A percentile compares a stretch with the other conserved stretches of the same genome.
Evolutionary conservation across 345 rosid genomes (phyloP).

Genomic region (Passiflora organensis): DNA sequence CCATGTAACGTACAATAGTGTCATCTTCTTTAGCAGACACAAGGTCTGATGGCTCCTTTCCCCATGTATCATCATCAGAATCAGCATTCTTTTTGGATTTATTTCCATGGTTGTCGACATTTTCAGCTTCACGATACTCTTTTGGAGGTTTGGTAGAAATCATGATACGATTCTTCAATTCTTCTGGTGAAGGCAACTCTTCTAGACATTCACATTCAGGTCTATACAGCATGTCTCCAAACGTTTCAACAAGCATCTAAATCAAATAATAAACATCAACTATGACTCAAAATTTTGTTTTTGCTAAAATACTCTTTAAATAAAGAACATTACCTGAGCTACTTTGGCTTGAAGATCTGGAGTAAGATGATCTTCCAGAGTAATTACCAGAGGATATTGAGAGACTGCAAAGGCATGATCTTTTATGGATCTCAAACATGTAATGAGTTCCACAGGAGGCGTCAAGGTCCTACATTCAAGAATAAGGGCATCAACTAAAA

Average conservation of each 20-base stretch:
- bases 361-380: slow-evolving; percentile 32
- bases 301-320: too few relatives aligned
- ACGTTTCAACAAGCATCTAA: slow-evolving; percentile 55
- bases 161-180: slow-evolving; percentile 46
- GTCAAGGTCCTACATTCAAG: slow-evolving; percentile 23
- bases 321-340: slow-evolving; percentile 22
- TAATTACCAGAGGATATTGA: slow-evolving; percentile 25
- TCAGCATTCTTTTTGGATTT: slow-evolving; percentile 32
- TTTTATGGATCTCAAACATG: slow-evolving; percentile 22
- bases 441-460: slow-evolving; percentile 24
- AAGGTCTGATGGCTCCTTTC: slow-evolving; percentile 26
- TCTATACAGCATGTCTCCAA: slow-evolving; percentile 47
- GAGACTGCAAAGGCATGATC: slow-evolving; percentile 23
- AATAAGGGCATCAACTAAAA: too few relatives aligned
- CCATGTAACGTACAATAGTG: slow-evolving; percentile 8
- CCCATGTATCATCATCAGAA: slow-evolving; percentile 49
- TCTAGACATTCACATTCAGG: slow-evolving; percentile 41
- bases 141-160: slow-evolving; percentile 70
- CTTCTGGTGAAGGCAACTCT: slow-evolving; percentile 70
- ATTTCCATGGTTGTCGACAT: slow-evolving; percentile 22
- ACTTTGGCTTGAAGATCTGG: slow-evolving; percentile 25
- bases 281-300: too few relatives aligned
- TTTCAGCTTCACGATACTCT: slow-evolving; percentile 33
- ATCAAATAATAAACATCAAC: not conserved
- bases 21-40: slow-evolving; percentile 30